Base-by-base conservation (phyloP, 495 filamentous ascomycete species). In the Aspergillus campestris region DNA sequence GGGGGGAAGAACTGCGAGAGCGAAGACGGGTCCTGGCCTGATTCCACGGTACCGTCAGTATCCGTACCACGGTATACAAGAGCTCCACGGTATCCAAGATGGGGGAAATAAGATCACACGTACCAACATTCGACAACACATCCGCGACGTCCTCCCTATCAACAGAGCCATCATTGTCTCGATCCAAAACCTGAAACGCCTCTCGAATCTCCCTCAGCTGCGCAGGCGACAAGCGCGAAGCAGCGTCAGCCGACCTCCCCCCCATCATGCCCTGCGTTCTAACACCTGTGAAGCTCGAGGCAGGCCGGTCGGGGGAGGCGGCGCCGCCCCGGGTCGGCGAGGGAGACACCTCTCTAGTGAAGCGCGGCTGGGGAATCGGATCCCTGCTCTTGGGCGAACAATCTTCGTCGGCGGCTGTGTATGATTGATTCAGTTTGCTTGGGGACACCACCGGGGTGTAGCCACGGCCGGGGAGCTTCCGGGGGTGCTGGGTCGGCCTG, bases 171-270 rank as follows among this genome's bases (percentile, higher is more conserved):
- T 89, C 84, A 60, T 84, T 85, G 64, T 87, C 79, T 48, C 86
- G 72, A 55, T 95, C 89, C 27, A 96, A 72, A 39, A 94, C 84
- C 61, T 87, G 82, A 62, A 94, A 96, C 0, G 82, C 84, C 57
- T 94, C 87, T 44, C 88, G 76, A 64, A 96, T 77, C 45, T 84
- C 80, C 41, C 82, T 70, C 6, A 87, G 74, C 57, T 86, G 84
- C 14, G 82, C 68, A 8, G 83, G 73, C 12, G 82, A 76, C 36
- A 89, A 51, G 43, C 80, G 80, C 1, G 77, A 73, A 12, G 87
- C 61, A 0, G 80, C 75, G 56, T 79, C 84, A 28, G 55, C 52
- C 24, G 53, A 47, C 13, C 18, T 24, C 1, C 44, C 53, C 9
- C 49, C 49, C 45, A 62, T 55, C 35, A 57, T 40, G 31, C 56